Evolutionary conservation across 2,329 filamentous ascomycete species (phyloP), one percentile per base, ranked within the genome.

Genomic region (Clarireedia homoeocarpa): DNA sequence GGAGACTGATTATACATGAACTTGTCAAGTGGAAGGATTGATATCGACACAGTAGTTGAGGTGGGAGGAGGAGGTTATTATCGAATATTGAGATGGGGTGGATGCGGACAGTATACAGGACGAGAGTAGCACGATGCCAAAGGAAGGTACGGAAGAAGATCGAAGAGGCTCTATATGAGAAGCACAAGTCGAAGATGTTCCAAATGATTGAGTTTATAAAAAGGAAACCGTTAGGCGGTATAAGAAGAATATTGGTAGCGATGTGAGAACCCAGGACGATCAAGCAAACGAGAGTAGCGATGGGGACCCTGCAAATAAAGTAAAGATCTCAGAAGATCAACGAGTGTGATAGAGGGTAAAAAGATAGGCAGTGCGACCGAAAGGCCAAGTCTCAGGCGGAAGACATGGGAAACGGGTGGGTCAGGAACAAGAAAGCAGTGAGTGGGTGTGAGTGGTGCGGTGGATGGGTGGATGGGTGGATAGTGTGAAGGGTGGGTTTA

Each of bases 261-360:
- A 58, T 59, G 60, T 62, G 56, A 56, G 56, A 62, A 64, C 66
- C 63, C 65, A 65, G 59, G 63, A 62, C 55, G 60, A 52, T 62
- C 54, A 55, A 59, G 55, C 61, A 64, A 66, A 64, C 62, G 65
- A 68, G 58, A 56, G 64, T 65, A 54, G 63, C 65, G 66, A 65
- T 48, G 66, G 67, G 66, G 66, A 63, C 64, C 63, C 65, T 67
- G 63, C 62, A 63, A 63, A 68, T 69, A 67, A 69, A 68, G 65
- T 69, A 69, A 63, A 59, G 62, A 60, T 51, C 52, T 57, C 55
- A 42, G 59, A 55, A 61, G 63, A 66, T 65, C 63, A 60, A 65
- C 62, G 62, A 63, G 55, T 50, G 60, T 62, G 65, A 66, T 65
- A 67, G 60, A 63, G 58, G 53, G 58, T 57, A 59, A 5, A 14